Evolutionary conservation across 2,329 filamentous ascomycete species (phyloP), one percentile per base, ranked within the genome.

Genomic region (Aureobasidium melanogenum): DNA sequence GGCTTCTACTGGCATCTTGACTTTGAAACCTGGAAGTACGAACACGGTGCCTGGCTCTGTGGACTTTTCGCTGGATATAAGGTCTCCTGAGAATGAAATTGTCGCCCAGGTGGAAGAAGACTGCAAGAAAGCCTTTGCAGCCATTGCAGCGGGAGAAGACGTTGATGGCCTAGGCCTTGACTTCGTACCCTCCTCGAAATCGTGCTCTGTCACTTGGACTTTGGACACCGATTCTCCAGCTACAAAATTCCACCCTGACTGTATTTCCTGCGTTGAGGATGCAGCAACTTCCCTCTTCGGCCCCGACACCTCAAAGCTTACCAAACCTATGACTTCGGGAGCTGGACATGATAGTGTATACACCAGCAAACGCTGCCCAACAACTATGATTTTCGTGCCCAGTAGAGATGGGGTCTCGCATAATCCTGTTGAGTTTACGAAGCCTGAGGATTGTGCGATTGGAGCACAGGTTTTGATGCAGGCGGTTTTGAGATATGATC

Each of bases 21-120:
- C 79, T 14, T 76, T 86, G 8, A 81, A 79, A 50, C 87, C 88
- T 0, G 86, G 87, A 5, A 86, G 82, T 63, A 88, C 87, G 17
- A 91, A 91, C 71, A 91, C 88, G 0, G 85, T 91, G 0, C 86
- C 88, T 0, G 86, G 86, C 0, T 73, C 76, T 32, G 88, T 90
- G 6, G 78, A 78, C 47, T 88, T 90, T 71, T 84, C 80, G 32
- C 80, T 90, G 5, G 88, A 91, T 67, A 82, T 90, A 58, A 83
- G 87, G 34, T 80, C 83, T 0, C 80, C 77, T 5, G 76, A 80
- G 36, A 82, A 87, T 67, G 74, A 75, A 26, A 80, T 78, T 2
- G 79, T 89, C 1, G 75, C 80, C 4, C 72, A 74, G n/a, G 78
- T 88, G 46, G 85, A 87, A 67, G 70, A 76, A 6, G 76, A 80